Conservation (phyloP, 495 filamentous ascomycete genomes). For the Talaromyces borbonicus region DNA sequence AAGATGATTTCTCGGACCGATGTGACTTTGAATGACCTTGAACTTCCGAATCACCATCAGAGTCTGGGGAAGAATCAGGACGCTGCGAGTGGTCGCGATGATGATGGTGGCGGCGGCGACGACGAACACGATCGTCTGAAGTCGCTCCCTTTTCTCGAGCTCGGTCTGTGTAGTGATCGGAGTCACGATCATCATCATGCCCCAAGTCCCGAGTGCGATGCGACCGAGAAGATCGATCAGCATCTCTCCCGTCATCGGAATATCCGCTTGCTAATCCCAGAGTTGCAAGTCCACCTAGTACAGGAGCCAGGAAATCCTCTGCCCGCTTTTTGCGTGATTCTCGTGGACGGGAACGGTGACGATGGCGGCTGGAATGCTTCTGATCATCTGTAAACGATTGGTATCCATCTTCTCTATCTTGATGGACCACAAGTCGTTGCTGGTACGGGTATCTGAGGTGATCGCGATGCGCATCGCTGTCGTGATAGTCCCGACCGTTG, state of each 20-base stretch:
- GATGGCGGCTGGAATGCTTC: slow-evolving; percentile 18
- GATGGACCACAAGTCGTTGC: slow-evolving; percentile 28
- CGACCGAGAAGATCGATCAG: slow-evolving; percentile 16
- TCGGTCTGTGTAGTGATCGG: neutral
- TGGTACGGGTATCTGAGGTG: slow-evolving; percentile 22
- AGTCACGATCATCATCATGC: slow-evolving; percentile 2
- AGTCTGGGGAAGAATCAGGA: slow-evolving; percentile 17
- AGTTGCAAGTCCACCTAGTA: slow-evolving; percentile 29
- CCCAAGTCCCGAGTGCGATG: slow-evolving; percentile 2
- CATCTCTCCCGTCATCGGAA: slow-evolving; percentile 25
- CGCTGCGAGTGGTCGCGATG: slow-evolving; percentile 25
- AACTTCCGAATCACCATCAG: slow-evolving; percentile 23
- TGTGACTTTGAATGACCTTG: slow-evolving; percentile 32
- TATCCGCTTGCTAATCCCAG: slow-evolving; percentile 30
- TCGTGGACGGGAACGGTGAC: slow-evolving; percentile 16
- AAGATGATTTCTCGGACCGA: slow-evolving; percentile 21
- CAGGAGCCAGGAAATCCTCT: slow-evolving; percentile 11
- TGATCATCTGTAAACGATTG: slow-evolving; percentile 21
- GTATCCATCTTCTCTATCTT: slow-evolving; percentile 32
- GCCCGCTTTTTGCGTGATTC: slow-evolving; percentile 13
- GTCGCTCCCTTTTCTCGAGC: slow-evolving; percentile 1
- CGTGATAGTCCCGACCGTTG: slow-evolving; percentile 13
- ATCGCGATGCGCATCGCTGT: slow-evolving; percentile 20
- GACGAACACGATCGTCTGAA: slow-evolving; percentile 3
- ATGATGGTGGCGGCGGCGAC: slow-evolving; percentile 11